A percentile compares a stretch with the other conserved stretches of the same genome.
Evolutionary conservation across 164 flowering plant species (phyloP).

Genomic region (Houttuynia cordata): DNA sequence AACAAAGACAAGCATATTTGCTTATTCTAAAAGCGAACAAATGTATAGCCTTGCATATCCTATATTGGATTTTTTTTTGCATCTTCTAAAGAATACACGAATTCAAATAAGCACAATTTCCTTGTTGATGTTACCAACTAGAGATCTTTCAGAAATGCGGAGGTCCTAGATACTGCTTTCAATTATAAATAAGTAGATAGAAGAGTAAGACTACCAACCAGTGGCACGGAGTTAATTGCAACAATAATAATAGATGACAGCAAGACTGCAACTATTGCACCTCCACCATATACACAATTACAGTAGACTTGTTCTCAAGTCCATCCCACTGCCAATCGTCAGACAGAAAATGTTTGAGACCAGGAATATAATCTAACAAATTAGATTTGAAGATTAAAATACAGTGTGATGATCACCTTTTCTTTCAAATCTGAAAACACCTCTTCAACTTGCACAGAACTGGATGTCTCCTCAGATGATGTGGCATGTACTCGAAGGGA

Average conservation of each 20-base stretch:
- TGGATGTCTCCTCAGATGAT: constrained; percentile 53
- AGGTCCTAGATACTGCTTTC: no score
- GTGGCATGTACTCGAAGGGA: constrained; percentile 47
- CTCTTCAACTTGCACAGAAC: constrained; percentile 49
- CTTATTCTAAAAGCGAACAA: no score
- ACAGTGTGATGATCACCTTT: constrained; percentile 68
- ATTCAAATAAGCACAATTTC: not conserved
- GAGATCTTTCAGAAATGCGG: not conserved
- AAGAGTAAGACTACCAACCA: constrained; percentile 41
- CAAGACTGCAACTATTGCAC: constrained; percentile 92
- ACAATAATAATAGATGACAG: constrained; percentile 70
- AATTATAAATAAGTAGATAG: not conserved
- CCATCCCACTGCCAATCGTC: constrained; percentile 67
- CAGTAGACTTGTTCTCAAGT: constrained; percentile 84
- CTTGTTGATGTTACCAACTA: no score
- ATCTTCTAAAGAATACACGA: no score
- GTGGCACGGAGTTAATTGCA: constrained; percentile 86
- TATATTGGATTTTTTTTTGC: no score
- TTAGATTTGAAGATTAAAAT: no score
- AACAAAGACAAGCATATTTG: not conserved
- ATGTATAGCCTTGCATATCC: not conserved
- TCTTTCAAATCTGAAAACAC: constrained; percentile 64
- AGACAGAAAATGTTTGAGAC: not conserved
- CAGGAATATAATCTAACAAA: not conserved
- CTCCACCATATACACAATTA: constrained; percentile 86